Conservation (phyloP, 805 yeast genomes). For the Yarrowia sp. region DNA sequence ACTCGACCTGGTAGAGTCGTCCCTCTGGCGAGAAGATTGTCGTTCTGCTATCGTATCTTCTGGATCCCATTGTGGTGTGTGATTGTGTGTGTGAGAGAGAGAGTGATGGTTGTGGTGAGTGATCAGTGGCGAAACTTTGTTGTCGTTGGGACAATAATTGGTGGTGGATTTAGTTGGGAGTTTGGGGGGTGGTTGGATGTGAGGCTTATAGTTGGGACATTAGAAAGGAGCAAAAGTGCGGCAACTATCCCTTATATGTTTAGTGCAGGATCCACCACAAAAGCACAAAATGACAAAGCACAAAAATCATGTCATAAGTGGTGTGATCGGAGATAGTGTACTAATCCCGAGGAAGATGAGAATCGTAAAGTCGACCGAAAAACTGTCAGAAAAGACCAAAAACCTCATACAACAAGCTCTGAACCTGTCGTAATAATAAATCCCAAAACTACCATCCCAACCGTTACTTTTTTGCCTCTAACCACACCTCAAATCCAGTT, state of each 20-base stretch:
- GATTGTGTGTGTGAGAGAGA: conserved; percentile 19
- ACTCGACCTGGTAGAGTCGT: conserved; percentile 85
- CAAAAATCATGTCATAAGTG: not conserved
- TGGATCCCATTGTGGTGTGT: conserved; percentile 54
- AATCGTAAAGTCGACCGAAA: not conserved
- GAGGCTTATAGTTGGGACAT: not conserved
- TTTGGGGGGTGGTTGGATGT: not conserved
- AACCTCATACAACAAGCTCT: too few species aligned
- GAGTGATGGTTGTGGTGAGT: not conserved
- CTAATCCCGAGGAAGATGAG: not conserved
- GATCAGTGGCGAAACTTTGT: conserved; percentile 21
- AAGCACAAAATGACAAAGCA: not conserved
- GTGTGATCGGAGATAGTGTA: not conserved
- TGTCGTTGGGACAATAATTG: not conserved
- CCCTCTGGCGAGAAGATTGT: conserved; percentile 99
- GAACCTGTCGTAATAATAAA: too few species aligned
- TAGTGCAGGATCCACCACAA: not conserved
- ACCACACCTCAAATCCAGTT: too few species aligned
- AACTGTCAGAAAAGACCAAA: not conserved
- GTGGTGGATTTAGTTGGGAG: not conserved
- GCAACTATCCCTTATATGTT: not conserved
- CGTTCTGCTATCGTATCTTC: conserved; percentile 99
- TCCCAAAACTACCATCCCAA: too few species aligned
- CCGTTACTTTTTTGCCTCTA: too few species aligned
- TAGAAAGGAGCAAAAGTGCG: not conserved